Conservation (phyloP, 495 filamentous ascomycete species). For the Neurospora africana region DNA sequence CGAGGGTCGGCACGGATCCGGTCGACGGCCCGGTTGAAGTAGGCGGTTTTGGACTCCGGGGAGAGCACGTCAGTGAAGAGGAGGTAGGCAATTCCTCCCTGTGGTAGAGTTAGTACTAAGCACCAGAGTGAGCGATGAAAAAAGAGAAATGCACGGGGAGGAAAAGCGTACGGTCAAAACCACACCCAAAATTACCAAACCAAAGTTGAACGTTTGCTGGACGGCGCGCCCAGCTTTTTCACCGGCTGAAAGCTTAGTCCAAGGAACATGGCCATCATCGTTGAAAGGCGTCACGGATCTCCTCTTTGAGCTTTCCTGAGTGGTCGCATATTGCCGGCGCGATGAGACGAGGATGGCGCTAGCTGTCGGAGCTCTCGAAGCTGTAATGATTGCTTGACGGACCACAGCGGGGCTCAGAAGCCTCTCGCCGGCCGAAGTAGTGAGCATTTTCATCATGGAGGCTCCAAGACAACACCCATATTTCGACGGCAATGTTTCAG, state of each 20-base stretch:
- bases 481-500: conserved; percentile 10
- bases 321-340: conserved; percentile 21
- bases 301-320: conserved; percentile 25
- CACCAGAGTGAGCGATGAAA: not conserved
- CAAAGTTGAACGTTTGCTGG: conserved; percentile 82
- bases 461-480: conserved; percentile 15
- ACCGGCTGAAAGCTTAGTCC: conserved; percentile 57
- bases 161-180: conserved; percentile 54
- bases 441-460: conserved; percentile 18
- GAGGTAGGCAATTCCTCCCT: conserved; percentile 67
- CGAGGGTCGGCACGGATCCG: conserved; percentile 61
- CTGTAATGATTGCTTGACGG: conserved; percentile 2
- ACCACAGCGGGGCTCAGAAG: conserved; percentile 4
- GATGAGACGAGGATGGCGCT: conserved; percentile 7
- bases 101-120: not conserved
- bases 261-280: conserved; percentile 70
- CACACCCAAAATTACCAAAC: conserved; percentile 63
- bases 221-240: conserved; percentile 83
- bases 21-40: conserved; percentile 82
- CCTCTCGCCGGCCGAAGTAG: conserved; percentile 2
- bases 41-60: conserved; percentile 68
- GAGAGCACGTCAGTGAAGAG: conserved; percentile 83
- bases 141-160: not conserved
- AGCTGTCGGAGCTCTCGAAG: not conserved
- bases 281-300: conserved; percentile 69